Base-by-base conservation (phyloP, 1,284 basidiomycete species). In the Megacollybia platyphylla region DNA sequence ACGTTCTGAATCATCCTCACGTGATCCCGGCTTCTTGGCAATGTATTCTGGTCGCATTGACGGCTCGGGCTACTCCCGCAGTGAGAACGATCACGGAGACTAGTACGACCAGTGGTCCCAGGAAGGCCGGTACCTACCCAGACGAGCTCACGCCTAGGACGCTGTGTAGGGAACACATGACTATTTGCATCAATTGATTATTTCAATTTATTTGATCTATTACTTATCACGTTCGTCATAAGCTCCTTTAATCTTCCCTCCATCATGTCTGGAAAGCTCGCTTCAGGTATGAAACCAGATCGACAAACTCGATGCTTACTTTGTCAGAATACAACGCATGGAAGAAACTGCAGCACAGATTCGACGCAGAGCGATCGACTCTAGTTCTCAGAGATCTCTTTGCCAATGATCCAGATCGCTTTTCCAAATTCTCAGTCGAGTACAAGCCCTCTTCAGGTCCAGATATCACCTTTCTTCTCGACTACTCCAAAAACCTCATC, bases 401-500 rank as follows among this genome's bases (percentile, higher is more conserved):
- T 60, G 80, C 79, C 31, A 70, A 82, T 52, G 93, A 97, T 67
- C 79, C 90, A 10, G 48, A 72, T 44, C 86, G 96, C 47, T 98
- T 97, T 70, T 60, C 74, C 47, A 88, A 83, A 58, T 88, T 87
- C 68, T 92, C 87, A 40, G 73, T 72, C 48, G 70, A 81, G 50
- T 98, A 90, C 67, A 72, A 67, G 46, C 76, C 82, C 42, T 61
- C 68, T 5, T 71, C 72, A 32, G 76, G 77, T 39, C 73, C 81
- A 28, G 70, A 77, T 48, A 81, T 85, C 45, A 82, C 83, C 43
- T 75, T 98, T 65, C 76, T 98, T 48, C 74, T 97, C 57, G 94
- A 98, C 66, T 96, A 87, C 67, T 94, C 90, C 57, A 98, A 98
- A 70, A 97, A 98, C 67, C 67, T 97, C 49, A 77, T 97, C 71